Percentiles rank a stretch among this genome's conserved stretches.
Evolutionary conservation across 495 filamentous ascomycete species (phyloP).

Genomic region (Xylaria flabelliformis): DNA sequence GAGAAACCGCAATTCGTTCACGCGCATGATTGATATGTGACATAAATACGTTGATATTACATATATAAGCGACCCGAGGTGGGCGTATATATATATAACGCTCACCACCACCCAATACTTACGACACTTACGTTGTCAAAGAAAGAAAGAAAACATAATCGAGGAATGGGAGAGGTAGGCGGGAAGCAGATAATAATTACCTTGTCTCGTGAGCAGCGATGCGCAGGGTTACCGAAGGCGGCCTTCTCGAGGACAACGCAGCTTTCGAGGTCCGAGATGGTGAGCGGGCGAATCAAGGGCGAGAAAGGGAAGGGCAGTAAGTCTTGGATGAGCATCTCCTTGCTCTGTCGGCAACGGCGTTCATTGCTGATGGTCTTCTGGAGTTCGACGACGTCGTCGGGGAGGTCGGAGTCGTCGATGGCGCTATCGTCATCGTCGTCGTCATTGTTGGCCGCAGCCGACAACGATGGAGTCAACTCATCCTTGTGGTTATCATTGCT

Average conservation of each 20-base stretch:
- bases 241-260: conserved; percentile 77
- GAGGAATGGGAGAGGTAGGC: no score
- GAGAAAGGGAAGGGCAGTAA: conserved; percentile 43
- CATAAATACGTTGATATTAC: neutral
- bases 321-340: conserved; percentile 23
- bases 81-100: neutral
- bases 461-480: neutral
- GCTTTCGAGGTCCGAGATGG: conserved; percentile 73
- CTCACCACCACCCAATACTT: neutral
- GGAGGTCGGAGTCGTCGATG: conserved; percentile 34
- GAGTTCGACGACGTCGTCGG: conserved; percentile 24
- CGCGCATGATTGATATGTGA: neutral
- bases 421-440: conserved; percentile 23
- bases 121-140: neutral
- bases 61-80: conserved; percentile 1
- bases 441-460: conserved; percentile 29
- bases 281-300: conserved; percentile 75
- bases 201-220: conserved; percentile 82
- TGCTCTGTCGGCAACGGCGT: conserved; percentile 19
- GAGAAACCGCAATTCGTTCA: neutral
- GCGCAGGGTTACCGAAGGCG: conserved; percentile 69
- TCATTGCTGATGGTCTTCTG: conserved; percentile 26
- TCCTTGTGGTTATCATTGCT: neutral
- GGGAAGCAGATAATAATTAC: conserved; percentile 48
- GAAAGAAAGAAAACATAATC: neutral